A percentile compares a stretch with the other conserved stretches of the same genome.
phyloP scores from a whole-genome alignment of 129 eudicot species.

The Calendula officinalis region DNA sequence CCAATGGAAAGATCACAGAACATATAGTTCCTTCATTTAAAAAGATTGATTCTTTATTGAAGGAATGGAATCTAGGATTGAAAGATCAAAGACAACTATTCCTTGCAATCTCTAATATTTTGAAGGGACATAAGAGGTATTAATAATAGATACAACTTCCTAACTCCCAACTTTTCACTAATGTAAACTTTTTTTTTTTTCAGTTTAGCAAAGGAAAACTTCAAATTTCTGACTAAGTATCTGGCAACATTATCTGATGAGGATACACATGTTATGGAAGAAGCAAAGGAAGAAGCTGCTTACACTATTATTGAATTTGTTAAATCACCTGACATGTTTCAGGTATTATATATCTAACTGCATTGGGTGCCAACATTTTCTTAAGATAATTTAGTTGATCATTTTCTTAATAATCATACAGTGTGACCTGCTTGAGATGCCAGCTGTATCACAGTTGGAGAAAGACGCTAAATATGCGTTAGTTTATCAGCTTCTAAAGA shows the following conservation, averaged over 20 bases:
- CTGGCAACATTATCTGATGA: constrained; percentile 75
- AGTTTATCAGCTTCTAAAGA: constrained; percentile 65
- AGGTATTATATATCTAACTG: constrained; percentile 30
- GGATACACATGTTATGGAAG: constrained; percentile 48
- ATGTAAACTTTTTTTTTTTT: constrained; percentile 13
- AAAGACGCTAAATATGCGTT: constrained; percentile 65
- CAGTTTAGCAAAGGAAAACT: constrained; percentile 78
- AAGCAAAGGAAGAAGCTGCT: constrained; percentile 82
- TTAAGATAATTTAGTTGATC: neutral
- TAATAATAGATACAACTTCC: neutral
- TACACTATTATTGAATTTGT: constrained; percentile 70
- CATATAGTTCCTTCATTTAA: constrained; percentile 53
- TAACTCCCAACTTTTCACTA: neutral
- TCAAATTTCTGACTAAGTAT: constrained; percentile 65
- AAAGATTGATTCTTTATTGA: constrained; percentile 52
- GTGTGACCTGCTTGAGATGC: constrained; percentile 88
- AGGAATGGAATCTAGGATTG: constrained; percentile 82
- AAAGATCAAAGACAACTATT: constrained; percentile 79
- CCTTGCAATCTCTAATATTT: constrained; percentile 57
- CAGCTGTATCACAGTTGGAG: constrained; percentile 82
- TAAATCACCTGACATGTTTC: constrained; percentile 73
- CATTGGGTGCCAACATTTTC: neutral
- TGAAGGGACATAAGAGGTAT: constrained; percentile 82
- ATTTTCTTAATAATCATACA: constrained; percentile 27
- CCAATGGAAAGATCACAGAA: constrained; percentile 66